Evolutionary conservation across 768 basidiomycete genomes (phyloP).

Genomic region (Gloeostereum incarnatum): DNA sequence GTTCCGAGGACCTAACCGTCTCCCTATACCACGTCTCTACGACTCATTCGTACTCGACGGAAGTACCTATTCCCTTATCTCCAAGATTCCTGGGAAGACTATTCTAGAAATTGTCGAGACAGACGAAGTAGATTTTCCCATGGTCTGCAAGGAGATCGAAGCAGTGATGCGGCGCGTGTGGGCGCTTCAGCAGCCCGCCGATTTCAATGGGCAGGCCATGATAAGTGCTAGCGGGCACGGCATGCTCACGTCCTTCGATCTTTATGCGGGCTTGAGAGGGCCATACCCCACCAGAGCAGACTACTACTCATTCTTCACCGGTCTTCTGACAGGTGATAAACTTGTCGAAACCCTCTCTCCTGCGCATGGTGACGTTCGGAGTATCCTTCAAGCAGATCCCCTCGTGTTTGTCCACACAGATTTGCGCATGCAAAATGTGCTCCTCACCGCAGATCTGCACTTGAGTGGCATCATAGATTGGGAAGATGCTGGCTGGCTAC

Average conservation of each 20-base stretch:
- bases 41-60: constrained; percentile 9
- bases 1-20: constrained; percentile 6
- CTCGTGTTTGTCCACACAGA: constrained; percentile 12
- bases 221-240: constrained; percentile 16
- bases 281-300: constrained; percentile 11
- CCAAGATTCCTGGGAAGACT: constrained; percentile 10
- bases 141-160: neutral
- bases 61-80: constrained; percentile 13
- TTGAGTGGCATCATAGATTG: constrained; percentile 15
- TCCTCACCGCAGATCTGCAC: constrained; percentile 10
- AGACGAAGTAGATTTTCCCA: neutral
- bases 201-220: constrained; percentile 11
- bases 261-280: constrained; percentile 8
- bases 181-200: constrained; percentile 11
- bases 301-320: constrained; percentile 10
- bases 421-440: constrained; percentile 12
- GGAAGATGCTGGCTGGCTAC: constrained; percentile 16
- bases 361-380: no score
- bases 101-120: constrained; percentile 8
- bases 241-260: constrained; percentile 11
- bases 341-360: constrained; percentile 1
- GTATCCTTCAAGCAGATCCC: no score
- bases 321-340: constrained; percentile 3
- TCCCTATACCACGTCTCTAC: constrained; percentile 14
- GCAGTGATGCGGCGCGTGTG: constrained; percentile 12